These are phyloP conservation scores for Ceriops tagal DNA, from an alignment of 345 rosid genomes.

Conservation along the genomic window DNA sequence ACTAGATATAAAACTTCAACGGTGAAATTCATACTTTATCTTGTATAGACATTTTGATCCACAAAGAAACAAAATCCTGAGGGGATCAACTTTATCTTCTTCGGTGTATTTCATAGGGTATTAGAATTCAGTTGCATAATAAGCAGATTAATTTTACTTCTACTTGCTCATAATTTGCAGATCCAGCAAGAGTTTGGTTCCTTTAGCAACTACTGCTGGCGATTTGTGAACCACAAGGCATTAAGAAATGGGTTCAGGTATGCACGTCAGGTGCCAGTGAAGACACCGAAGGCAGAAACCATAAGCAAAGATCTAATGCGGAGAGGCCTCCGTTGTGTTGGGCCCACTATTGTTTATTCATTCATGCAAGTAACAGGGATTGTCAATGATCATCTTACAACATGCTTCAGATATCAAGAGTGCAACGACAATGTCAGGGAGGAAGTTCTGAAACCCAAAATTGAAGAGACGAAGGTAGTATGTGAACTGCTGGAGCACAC, in stretches of 20 bases:
- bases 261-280: slow-evolving; percentile 75
- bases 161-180: slow-evolving; percentile 40
- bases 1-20: neutral
- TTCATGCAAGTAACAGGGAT: slow-evolving; percentile 86
- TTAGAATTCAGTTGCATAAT: neutral
- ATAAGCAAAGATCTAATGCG: slow-evolving; percentile 90
- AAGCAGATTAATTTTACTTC: neutral
- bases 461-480: slow-evolving; percentile 21
- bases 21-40: neutral
- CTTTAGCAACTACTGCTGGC: slow-evolving; percentile 76
- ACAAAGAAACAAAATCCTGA: neutral
- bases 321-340: slow-evolving; percentile 91
- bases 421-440: slow-evolving; percentile 32
- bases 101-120: neutral
- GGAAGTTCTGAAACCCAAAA: slow-evolving; percentile 27
- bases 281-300: slow-evolving; percentile 82
- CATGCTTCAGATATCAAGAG: slow-evolving; percentile 71
- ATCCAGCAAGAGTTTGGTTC: slow-evolving; percentile 79
- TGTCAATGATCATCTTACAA: slow-evolving; percentile 70
- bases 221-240: slow-evolving; percentile 61
- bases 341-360: slow-evolving; percentile 77
- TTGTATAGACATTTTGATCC: neutral
- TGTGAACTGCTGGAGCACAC: slow-evolving; percentile 24
- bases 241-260: slow-evolving; percentile 63
- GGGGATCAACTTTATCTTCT: neutral